phyloP scores from a whole-genome alignment of 192 early-diverging fungal genomes.

The Backusella morwellensis region DNA sequence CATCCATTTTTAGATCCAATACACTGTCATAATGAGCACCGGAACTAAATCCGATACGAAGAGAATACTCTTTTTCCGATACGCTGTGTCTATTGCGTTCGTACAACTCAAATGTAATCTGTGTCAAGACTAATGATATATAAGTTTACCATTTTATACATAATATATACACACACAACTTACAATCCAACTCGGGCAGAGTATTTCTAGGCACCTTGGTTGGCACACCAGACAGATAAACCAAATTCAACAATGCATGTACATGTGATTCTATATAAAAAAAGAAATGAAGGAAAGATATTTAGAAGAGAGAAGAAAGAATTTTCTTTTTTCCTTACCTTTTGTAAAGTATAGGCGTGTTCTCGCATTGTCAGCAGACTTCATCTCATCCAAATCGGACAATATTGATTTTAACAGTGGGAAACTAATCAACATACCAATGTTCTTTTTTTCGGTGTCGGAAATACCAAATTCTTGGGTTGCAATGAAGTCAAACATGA shows the following conservation, averaged over 20 bases:
- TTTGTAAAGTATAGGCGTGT: conserved; percentile 96
- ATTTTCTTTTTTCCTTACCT: conserved; percentile 36
- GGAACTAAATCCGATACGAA: conserved; percentile 87
- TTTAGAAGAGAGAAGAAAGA: not conserved
- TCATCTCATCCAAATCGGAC: conserved; percentile 65
- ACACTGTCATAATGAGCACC: conserved; percentile 93
- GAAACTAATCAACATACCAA: conserved; percentile 76
- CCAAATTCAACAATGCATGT: conserved; percentile 88
- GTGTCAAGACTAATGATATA: conserved; percentile 71
- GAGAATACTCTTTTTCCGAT: conserved; percentile 75
- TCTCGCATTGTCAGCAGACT: conserved; percentile 47
- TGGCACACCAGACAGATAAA: conserved; percentile 83
- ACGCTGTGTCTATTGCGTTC: conserved; percentile 67
- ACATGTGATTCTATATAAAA: conserved; percentile 75
- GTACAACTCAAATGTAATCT: conserved; percentile 96
- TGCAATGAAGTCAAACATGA: conserved; percentile 90
- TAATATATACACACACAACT: conserved; percentile 16
- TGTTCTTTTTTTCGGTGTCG: conserved; percentile 79
- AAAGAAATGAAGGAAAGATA: not conserved
- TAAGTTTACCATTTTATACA: not conserved
- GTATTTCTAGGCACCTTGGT: conserved; percentile 61
- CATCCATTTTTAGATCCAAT: conserved; percentile 83
- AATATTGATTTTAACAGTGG: conserved; percentile 79
- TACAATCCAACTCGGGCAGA: conserved; percentile 91
- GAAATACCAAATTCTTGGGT: conserved; percentile 93